These are phyloP conservation scores for Entelexis paramagnoliae DNA, from an alignment of 1,139 yeast genomes.

Conservation along the genomic window DNA sequence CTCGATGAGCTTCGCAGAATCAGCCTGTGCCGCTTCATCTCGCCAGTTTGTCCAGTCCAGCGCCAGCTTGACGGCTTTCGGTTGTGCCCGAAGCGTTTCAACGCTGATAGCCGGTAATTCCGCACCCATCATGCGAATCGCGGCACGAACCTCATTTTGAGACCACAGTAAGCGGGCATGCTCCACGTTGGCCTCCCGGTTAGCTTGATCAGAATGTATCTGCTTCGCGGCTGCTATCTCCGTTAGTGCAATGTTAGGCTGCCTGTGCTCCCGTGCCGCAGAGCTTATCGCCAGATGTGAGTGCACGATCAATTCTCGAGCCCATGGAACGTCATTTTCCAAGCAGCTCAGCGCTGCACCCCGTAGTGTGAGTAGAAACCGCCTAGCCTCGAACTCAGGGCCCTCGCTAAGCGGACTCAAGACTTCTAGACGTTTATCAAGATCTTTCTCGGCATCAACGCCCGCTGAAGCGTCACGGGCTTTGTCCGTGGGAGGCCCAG, in stretches of 20 bases:
- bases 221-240: constrained; percentile 57
- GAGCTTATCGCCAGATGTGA: constrained; percentile 15
- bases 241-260: constrained; percentile 65
- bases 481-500: constrained; percentile 19
- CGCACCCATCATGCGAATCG: constrained; percentile 55
- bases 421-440: constrained; percentile 21
- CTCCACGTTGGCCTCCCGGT: constrained; percentile 42
- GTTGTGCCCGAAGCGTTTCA: constrained; percentile 9
- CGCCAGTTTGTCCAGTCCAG: constrained; percentile 82
- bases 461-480: neutral
- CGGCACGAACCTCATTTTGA: constrained; percentile 81
- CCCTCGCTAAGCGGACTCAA: constrained; percentile 30
- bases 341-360: constrained; percentile 38
- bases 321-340: constrained; percentile 28
- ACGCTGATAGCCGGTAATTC: constrained; percentile 30
- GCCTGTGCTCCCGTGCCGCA: constrained; percentile 23
- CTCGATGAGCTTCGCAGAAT: constrained; percentile 59
- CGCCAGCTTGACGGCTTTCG: constrained; percentile 43
- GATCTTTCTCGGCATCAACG: constrained; percentile 23
- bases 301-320: constrained; percentile 12
- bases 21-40: constrained; percentile 75
- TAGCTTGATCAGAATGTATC: constrained; percentile 41
- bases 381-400: constrained; percentile 32
- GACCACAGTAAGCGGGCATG: constrained; percentile 83
- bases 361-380: constrained; percentile 32